Percentiles rank a stretch among this genome's conserved stretches.
phyloP scores from a whole-genome alignment of 2,329 filamentous ascomycete species.

The Chalaropsis thielavioides region DNA sequence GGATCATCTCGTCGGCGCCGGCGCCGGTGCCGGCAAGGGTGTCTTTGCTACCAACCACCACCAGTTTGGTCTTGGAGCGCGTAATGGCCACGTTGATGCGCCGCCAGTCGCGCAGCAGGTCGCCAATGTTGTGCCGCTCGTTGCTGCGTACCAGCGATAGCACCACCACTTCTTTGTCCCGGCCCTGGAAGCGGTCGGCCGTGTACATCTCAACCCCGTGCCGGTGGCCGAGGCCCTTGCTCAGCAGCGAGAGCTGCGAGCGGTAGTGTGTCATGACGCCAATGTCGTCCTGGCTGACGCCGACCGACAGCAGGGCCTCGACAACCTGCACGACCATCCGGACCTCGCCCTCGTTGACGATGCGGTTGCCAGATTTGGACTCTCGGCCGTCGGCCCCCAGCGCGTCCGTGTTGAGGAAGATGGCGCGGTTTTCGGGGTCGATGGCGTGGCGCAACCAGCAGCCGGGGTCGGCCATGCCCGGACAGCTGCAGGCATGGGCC shows the following conservation, averaged over 20 bases:
- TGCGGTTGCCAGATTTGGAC: conserved; percentile 64
- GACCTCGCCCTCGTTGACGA: conserved; percentile 77
- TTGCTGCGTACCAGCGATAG: conserved; percentile 82
- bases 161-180: conserved; percentile 87
- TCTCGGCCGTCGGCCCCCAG: conserved; percentile 53
- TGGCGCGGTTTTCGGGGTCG: conserved; percentile 55
- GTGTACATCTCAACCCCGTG: conserved; percentile 81
- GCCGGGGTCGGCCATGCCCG: conserved; percentile 26
- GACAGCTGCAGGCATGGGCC: conserved; percentile 19
- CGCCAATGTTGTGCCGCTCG: conserved; percentile 67
- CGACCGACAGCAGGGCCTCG: conserved; percentile 58
- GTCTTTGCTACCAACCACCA: conserved; percentile 68
- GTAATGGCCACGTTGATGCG: conserved; percentile 94
- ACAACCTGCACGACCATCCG: conserved; percentile 67
- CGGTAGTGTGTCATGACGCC: conserved; percentile 97
- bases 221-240: conserved; percentile 49
- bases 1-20: conserved; percentile 60
- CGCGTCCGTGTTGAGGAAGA: conserved; percentile 79
- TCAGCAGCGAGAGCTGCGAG: conserved; percentile 72
- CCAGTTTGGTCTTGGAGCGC: conserved; percentile 75
- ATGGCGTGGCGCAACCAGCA: conserved; percentile 72
- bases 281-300: conserved; percentile 61
- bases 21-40: conserved; percentile 63
- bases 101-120: conserved; percentile 79
- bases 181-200: conserved; percentile 88